These are phyloP conservation scores for Lagenidium sp. DNA, from an alignment of 352 stramenopile genomes.

Conservation along the genomic window DNA sequence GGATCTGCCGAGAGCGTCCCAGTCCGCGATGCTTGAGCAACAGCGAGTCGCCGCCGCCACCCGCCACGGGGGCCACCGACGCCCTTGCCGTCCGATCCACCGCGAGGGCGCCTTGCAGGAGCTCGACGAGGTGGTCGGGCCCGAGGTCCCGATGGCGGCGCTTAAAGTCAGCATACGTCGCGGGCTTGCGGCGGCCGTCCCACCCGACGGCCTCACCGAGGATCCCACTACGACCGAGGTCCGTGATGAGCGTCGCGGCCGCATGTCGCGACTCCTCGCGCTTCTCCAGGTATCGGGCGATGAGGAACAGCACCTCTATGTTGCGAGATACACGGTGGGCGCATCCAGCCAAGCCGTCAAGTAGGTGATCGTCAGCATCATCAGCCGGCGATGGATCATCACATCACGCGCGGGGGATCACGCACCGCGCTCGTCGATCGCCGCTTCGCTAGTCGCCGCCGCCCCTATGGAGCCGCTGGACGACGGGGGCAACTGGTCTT, in stretches of 20 bases:
- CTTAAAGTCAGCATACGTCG: slow-evolving; percentile 72
- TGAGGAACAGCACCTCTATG: slow-evolving; percentile 75
- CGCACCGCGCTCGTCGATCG: not conserved
- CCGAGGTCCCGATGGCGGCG: slow-evolving; percentile 65
- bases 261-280: slow-evolving; percentile 47
- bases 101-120: slow-evolving; percentile 19
- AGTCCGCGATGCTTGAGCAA: slow-evolving; percentile 38
- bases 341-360: slow-evolving; percentile 8
- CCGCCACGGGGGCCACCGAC: not conserved
- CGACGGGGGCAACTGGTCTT: too few species aligned
- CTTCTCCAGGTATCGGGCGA: slow-evolving; percentile 79
- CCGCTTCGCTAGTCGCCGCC: too few species aligned
- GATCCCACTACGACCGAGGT: slow-evolving; percentile 49
- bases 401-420: too few species aligned
- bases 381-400: too few species aligned
- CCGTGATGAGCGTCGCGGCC: slow-evolving; percentile 52
- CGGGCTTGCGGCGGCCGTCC: slow-evolving; percentile 28
- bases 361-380: too few species aligned
- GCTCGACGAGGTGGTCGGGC: slow-evolving; percentile 47
- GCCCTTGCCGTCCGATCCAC: slow-evolving; percentile 3
- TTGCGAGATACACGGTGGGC: not conserved
- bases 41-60: too few species aligned
- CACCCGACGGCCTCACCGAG: slow-evolving; percentile 54
- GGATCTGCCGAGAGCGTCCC: slow-evolving; percentile 15
- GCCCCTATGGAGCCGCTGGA: too few species aligned